Evolutionary conservation across 305 asterid genomes (phyloP), one percentile per base, ranked within the genome.

Genomic region (Ilex paraguariensis): DNA sequence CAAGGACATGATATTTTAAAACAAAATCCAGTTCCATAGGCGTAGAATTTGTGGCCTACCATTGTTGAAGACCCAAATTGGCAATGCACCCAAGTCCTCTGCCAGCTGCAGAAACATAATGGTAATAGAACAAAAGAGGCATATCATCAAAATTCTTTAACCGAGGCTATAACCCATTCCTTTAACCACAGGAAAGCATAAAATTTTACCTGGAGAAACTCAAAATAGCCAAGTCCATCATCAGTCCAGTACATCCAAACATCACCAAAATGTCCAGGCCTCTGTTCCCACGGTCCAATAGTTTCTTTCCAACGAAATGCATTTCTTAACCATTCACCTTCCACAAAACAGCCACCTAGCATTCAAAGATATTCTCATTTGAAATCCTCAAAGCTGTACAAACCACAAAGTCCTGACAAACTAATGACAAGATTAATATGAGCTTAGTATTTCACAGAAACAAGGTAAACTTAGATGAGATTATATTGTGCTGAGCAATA

Each of bases 241-340:
- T 94, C 98, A 40, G 96, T 94, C 97, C 97, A 94, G 70, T 94
- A 94, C 63, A 67, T 52, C 97, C 98, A 94, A 61, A 90, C 95
- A 50, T 93, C 97, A 55, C 96, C 99, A 56, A 84, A 94, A 81
- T 94, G 97, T 32, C 99, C 96, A 0, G 97, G 88, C 76, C 97
- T 85, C 82, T 86, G 90, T 72, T 94, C 91, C 99, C 98, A 90
- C 4, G 94, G 90, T 36, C 98, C 99, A 68, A 94, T 74, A 44
- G 95, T 94, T 78, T 88, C 95, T 75, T 94, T 90, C 99, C 97
- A 94, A 32, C 97, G 87, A 71, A 94, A 80, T 40, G 99, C 97
- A 73, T 90, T 90, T 55, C 87, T 82, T 73, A 94, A 77, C 90
- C 92, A 81, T 8, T 75, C 93, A 60, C 99, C 96, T 79, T 93